Evolutionary conservation across 495 filamentous ascomycete genomes (phyloP), one percentile per base, ranked within the genome.

Genomic region (Collariella sp.): DNA sequence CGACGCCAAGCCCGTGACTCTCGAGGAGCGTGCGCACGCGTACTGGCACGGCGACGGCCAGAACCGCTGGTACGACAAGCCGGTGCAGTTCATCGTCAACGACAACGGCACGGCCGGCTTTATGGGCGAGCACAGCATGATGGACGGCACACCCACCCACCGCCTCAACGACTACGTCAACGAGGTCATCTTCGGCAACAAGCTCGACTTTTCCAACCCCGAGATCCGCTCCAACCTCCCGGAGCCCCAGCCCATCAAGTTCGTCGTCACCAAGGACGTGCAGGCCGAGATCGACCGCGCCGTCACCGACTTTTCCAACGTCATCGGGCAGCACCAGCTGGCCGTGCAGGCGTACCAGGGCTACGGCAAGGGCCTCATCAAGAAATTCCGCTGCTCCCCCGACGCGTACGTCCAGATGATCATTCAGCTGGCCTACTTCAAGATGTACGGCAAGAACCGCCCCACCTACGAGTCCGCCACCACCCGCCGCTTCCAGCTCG

Each of bases 41-140:
- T 99, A 95, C 81, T 99, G 94, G 94, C 90, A 96, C 72, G 94
- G 94, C 41, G 90, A 96, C 61, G 94, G 94, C 54, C 71, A 78
- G 61, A 99, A 97, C 79, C 85, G 94, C 50, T 99, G 90, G 89
- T 97, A 87, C 67, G 94, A 99, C 78, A 97, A 97, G 77, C 94
- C 94, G 19, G 75, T 95, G 50, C 89, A 99, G 75, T 97, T 99
- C 72, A 91, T 99, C 65, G 66, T 99, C 72, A 96, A 95, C 71
- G 91, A 97, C 64, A 99, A 99, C 71, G 94, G 90, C 60, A 94
- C 93, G 15, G 87, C 94, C 22, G 94, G 94, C 55, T 99, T 99
- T 79, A 89, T 87, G 76, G 94, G 94, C 65, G 94, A 99, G 77
- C 94, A 99, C 77, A 90, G 85, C 72, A 97, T 99, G 94, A 99